Conservation (phyloP, 257 asterid genomes). For the Gynochthodes officinalis region DNA sequence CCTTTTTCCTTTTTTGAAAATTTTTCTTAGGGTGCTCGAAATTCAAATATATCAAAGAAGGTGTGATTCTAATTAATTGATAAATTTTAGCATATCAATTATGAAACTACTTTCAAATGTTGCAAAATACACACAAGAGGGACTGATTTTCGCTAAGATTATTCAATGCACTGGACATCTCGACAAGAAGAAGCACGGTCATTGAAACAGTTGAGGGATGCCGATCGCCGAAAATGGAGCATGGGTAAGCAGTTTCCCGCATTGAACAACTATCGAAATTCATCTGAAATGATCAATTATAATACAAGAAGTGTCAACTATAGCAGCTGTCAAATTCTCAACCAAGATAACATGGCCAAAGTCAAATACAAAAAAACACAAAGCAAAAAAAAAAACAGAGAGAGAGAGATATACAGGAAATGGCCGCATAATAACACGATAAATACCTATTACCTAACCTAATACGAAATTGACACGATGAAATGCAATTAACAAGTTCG, state of each 20-base stretch:
- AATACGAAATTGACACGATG: no score
- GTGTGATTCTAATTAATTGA: no score
- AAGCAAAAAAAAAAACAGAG: not conserved
- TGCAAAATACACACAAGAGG: slow-evolving; percentile 59
- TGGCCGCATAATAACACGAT: no score
- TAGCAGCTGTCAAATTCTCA: no score
- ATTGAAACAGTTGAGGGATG: slow-evolving; percentile 96
- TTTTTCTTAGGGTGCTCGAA: no score
- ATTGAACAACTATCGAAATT: slow-evolving; percentile 91
- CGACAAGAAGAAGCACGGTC: slow-evolving; percentile 97
- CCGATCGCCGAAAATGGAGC: slow-evolving; percentile 75
- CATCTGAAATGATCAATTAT: slow-evolving; percentile 49
- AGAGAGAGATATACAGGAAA: no score
- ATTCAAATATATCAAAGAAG: no score
- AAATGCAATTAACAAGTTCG: no score
- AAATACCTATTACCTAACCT: no score
- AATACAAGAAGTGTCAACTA: not conserved
- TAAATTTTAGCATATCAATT: not conserved
- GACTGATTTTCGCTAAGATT: slow-evolving; percentile 99
- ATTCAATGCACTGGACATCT: slow-evolving; percentile 98
- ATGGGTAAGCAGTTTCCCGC: slow-evolving; percentile 73
- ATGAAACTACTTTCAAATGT: slow-evolving; percentile 8
- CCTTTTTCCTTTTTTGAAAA: no score
- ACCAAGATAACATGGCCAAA: no score
- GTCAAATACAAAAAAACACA: not conserved